Evolutionary conservation across 1,139 yeast genomes (phyloP).

Genomic region (Dujonia santamariae): DNA sequence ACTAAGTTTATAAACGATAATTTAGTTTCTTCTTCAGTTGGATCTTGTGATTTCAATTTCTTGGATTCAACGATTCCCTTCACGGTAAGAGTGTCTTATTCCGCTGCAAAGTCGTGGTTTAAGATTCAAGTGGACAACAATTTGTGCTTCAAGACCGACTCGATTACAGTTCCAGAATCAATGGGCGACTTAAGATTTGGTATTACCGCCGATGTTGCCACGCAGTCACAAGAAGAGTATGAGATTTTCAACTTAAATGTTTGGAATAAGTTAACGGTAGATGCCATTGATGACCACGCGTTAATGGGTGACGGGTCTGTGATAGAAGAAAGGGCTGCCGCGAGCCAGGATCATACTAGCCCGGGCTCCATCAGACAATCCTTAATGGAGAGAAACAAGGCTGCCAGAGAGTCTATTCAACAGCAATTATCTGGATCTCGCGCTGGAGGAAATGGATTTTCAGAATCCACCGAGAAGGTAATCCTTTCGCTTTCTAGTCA

Average conservation of each 20-base stretch:
- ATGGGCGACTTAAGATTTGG: constrained; percentile 45
- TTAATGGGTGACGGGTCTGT: constrained; percentile 43
- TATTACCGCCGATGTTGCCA: constrained; percentile 42
- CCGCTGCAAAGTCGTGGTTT: constrained; percentile 34
- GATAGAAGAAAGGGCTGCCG: constrained; percentile 7
- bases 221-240: constrained; percentile 48
- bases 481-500: constrained; percentile 1
- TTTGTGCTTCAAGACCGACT: constrained; percentile 63
- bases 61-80: constrained; percentile 69
- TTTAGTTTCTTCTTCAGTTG: constrained; percentile 36
- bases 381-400: constrained; percentile 35
- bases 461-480: neutral
- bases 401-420: constrained; percentile 21
- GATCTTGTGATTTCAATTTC: constrained; percentile 55
- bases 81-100: constrained; percentile 62
- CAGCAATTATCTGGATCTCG: neutral
- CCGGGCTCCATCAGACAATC: constrained; percentile 32
- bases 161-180: constrained; percentile 38
- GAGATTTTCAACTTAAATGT: constrained; percentile 58
- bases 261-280: constrained; percentile 52
- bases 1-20: constrained; percentile 25
- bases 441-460: neutral
- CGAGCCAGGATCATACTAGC: constrained; percentile 11
- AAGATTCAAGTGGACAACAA: constrained; percentile 70
- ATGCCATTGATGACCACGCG: constrained; percentile 58